Evolutionary conservation across 139 green algal genomes (phyloP), one percentile per base, ranked within the genome.

Genomic region (Chlorella sp.): DNA sequence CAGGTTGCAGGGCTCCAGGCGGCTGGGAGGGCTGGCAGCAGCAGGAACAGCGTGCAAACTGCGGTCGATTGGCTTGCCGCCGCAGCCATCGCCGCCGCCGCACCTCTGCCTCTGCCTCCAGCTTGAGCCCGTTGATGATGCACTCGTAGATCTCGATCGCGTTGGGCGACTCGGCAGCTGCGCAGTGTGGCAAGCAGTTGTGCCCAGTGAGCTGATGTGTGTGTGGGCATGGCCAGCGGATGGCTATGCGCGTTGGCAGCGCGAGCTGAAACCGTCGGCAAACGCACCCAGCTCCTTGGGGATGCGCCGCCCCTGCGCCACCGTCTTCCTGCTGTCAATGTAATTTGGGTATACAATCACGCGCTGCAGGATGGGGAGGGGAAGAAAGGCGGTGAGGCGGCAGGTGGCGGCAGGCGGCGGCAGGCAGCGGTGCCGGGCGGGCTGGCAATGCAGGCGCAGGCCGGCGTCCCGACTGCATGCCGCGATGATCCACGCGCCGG

Each of bases 341-440:
- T 95, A 95, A 28, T 85, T 83, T 17, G 93, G 91, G 63, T 95
- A 95, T 20, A 95, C 81, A 39, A 94, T 89, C 21, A 93, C 79
- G 25, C 90, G 86, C 90, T 93, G 90, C 84, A 89, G 55, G 30
- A 26, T 1, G 25, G 34, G 26, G 57, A 47, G 28, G 20, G 17
- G 51, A 4, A 63, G n/a, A 39, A 6, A 13, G 69, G 25, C n/a
- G 36, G 25, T n/a, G 36, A 16, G 23, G 20, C 12, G 13, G 34
- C 16, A 38, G 69, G 69, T 13, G 74, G 47, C 51, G 20, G 38
- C 64, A 60, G 51, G 55, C 32, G n/a, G 30, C 47, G n/a, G 64
- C 30, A 26, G 30, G n/a, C 20, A 13, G 28, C 30, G n/a, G 25
- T 9, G n/a, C 13, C 30, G 34, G n/a, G n/a, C 63, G 26, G 28